These are phyloP conservation scores for Forsythia viridissima DNA, from an alignment of 257 asterid genomes.

Conservation along the genomic window DNA sequence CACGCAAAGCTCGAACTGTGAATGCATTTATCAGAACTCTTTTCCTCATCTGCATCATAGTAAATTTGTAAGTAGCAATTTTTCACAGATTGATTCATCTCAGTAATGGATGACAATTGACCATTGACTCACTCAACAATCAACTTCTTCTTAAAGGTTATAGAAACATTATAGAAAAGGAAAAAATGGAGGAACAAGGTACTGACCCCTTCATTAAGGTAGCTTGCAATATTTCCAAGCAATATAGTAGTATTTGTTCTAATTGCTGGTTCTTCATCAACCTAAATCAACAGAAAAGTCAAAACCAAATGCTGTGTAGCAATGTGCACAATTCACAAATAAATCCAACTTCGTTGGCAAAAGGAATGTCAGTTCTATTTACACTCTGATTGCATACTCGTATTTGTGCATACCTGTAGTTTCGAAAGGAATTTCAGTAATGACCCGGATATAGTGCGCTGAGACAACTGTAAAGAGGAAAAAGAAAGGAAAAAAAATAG, in stretches of 20 bases:
- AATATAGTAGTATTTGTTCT: slow-evolving; percentile 96
- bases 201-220: slow-evolving; percentile 97
- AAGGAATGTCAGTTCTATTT: slow-evolving; percentile 20
- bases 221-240: slow-evolving; percentile 93
- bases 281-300: slow-evolving; percentile 46
- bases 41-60: slow-evolving; percentile 78
- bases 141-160: slow-evolving; percentile 24
- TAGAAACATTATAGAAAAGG: not conserved
- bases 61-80: slow-evolving; percentile 22
- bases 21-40: slow-evolving; percentile 95
- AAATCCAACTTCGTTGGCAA: not conserved
- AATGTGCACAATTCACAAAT: not conserved
- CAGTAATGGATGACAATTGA: slow-evolving; percentile 10
- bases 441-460: slow-evolving; percentile 90
- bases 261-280: slow-evolving; percentile 98
- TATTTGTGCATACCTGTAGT: slow-evolving; percentile 69
- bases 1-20: slow-evolving; percentile 97
- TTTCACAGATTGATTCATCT: slow-evolving; percentile 12
- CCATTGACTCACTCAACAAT: slow-evolving; percentile 9
- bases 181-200: slow-evolving; percentile 25
- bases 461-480: slow-evolving; percentile 75
- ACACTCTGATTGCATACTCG: slow-evolving; percentile 7
- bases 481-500: slow-evolving; percentile 3
- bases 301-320: slow-evolving; percentile 10
- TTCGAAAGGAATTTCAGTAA: slow-evolving; percentile 89